A percentile compares a stretch with the other conserved stretches of the same genome.
These are phyloP conservation scores for Polymyxa betae DNA, from an alignment of 208 protist genomes.

Conservation along the genomic window DNA sequence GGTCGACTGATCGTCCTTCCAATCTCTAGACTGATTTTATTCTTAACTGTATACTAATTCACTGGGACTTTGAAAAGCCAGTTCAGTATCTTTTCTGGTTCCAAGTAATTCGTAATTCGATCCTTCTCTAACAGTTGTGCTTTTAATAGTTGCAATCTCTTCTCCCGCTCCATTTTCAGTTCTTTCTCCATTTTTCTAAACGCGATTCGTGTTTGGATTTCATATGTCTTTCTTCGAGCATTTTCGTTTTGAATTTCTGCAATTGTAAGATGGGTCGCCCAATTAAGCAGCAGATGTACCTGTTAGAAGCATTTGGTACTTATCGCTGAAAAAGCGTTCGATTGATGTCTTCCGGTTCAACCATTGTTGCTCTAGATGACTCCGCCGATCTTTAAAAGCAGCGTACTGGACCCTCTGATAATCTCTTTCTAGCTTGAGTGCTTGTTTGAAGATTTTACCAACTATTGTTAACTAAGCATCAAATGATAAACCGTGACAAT, in stretches of 20 bases:
- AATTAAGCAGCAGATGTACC: not conserved
- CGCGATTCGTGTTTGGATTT: not conserved
- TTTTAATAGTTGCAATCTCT: not conserved
- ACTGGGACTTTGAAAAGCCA: not conserved
- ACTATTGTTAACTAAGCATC: not conserved
- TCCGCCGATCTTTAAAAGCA: not conserved
- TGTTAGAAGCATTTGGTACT: slow-evolving; percentile 41
- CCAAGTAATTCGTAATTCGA: too few species aligned
- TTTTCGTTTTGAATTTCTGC: not conserved
- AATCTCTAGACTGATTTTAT: not conserved
- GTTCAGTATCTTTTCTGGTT: not conserved
- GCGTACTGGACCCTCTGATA: not conserved
- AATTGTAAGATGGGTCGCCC: not conserved
- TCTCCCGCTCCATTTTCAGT: slow-evolving; percentile 28
- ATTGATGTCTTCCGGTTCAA: slow-evolving; percentile 28
- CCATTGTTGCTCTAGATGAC: slow-evolving; percentile 3
- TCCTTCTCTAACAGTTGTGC: not conserved
- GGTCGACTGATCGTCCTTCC: slow-evolving; percentile 1
- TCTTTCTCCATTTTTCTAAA: not conserved
- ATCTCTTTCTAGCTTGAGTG: slow-evolving; percentile 7
- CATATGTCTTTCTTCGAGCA: not conserved
- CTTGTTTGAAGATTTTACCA: not conserved
- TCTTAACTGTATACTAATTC: too few species aligned
- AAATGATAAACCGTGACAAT: not conserved
- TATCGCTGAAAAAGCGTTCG: slow-evolving; percentile 30